Base-by-base conservation (phyloP, 352 stramenopile genomes). In the Thalassiosira hispida region DNA sequence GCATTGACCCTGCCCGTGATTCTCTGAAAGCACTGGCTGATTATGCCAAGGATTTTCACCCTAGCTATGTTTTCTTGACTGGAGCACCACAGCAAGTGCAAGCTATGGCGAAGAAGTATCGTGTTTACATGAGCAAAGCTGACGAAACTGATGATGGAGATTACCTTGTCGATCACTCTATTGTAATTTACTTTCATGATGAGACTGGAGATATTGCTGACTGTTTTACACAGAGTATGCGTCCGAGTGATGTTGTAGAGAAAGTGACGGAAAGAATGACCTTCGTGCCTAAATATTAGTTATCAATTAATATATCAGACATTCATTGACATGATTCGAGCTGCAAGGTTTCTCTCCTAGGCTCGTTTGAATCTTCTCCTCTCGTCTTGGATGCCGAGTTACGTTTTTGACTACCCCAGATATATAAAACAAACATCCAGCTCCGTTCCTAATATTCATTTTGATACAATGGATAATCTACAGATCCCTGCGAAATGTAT, bases 111-210 rank as follows among this genome's bases (percentile, higher is more conserved):
- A 99, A 98, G 77, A 96, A 97, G 35, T 99, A 98, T 86, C 95
- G 98, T 68, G 98, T 99, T 4, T 99, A 99, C 91, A 98, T 99
- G 73, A 97, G 92, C 72, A 98, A 99, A 86, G 97, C 96, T 56
- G 96, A 99, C 73, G 89, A 95, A 78, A 94, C 95, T 12, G 90
- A 96, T 25, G 97, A 99, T 83, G 97, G 98, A 64, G 97, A 99
- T 81, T 99, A 99, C 86, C 89, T 99, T n/a, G 97, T 99, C 3
- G 98, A 99, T 90, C 98, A 99, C 89, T 98, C 96, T 31, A 99
- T 99, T 88, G 97, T 99, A 38, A 97, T 99, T 89, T 99, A 99
- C 89, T 96, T 99, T 73, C 91, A 99, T 62, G 87, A 92, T 73
- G 84, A 97, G 0, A 94, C 98, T 53, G 98, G 98, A 57, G 94